A percentile compares a stretch with the other conserved stretches of the same genome.
phyloP scores from a whole-genome alignment of 2,329 filamentous ascomycete species.

The Colletotrichum aenigma region DNA sequence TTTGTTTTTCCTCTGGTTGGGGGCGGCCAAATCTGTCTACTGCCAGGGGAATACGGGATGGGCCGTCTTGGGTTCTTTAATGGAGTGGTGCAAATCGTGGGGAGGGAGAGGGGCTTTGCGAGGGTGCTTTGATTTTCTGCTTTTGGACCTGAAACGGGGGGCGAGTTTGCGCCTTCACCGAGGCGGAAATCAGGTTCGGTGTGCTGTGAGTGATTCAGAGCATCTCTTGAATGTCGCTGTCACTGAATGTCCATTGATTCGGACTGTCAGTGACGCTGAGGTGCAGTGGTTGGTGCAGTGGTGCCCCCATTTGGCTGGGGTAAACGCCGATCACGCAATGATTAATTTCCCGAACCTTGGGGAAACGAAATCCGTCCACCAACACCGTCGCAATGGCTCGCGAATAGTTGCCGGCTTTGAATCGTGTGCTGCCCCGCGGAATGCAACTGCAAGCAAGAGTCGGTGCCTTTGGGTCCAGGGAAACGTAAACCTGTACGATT shows the following conservation, averaged over 20 bases:
- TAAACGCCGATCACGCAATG: not conserved
- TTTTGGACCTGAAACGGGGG: not conserved
- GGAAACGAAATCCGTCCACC: not conserved
- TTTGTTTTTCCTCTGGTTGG: not conserved
- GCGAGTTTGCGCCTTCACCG: not conserved
- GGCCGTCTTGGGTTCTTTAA: not conserved
- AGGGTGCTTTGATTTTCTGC: not conserved
- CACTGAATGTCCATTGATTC: not conserved
- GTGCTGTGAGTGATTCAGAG: not conserved
- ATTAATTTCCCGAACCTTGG: not conserved
- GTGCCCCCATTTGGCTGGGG: not conserved
- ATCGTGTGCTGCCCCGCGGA: not conserved
- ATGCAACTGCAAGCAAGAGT: not conserved
- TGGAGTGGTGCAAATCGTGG: not conserved
- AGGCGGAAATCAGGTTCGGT: not conserved
- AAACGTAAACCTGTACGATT: not conserved
- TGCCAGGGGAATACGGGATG: not conserved
- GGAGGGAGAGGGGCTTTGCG: not conserved
- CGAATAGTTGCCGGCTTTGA: not conserved
- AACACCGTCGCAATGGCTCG: not conserved
- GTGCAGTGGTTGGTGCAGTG: not conserved
- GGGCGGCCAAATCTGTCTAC: not conserved
- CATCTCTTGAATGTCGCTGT: not conserved
- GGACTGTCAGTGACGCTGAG: not conserved
- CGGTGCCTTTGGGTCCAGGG: fast-evolving